Base-by-base conservation (phyloP, 2,329 filamentous ascomycete genomes). In the Fusarium abutilonis region DNA sequence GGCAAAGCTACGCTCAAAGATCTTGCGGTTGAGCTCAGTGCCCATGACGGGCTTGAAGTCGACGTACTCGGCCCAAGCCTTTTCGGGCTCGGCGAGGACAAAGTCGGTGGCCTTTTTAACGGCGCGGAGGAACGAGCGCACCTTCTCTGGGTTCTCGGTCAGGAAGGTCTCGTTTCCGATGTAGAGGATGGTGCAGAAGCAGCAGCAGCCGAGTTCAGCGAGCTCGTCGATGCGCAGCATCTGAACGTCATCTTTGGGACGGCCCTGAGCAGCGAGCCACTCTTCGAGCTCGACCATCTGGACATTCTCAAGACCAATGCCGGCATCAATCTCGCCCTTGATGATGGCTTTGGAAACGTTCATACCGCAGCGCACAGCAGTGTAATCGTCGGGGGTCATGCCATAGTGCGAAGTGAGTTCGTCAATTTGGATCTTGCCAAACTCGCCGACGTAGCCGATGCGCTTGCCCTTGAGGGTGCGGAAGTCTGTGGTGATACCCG, bases 211-310 rank as follows among this genome's bases (percentile, higher is more conserved):
- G 4, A 92, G 81, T 74, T 92, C 88, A 31, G 90, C 90, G 26
- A 93, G 87, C 78, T 92, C 85, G 73, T 93, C 90, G 71, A 93
- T 93, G 69, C 90, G 87, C 15, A 93, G 84, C 89, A 93, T 92
- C 76, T 91, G 87, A 8, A 92, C 90, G 63, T 92, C 89, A 13
- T 79, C 77, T 72, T 83, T 84, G 56, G 86, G 82, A 1, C 88
- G 87, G 66, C 82, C 82, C 72, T 90, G 87, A 1, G 72, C 61
- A 1, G 81, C 81, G 17, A 92, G 86, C 89, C 89, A 92, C 72
- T 91, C 89, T 74, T 90, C 89, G 2, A 93, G 82, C 76, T 92
- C 90, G 39, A 92, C 90, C 89, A 92, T 92, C 76, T 93, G 90
- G 7, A 92, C 89, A 71, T 93, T 93, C 76, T 92, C 90, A 6